phyloP scores from a whole-genome alignment of 257 asterid species.

The Nicotiana knightiana region DNA sequence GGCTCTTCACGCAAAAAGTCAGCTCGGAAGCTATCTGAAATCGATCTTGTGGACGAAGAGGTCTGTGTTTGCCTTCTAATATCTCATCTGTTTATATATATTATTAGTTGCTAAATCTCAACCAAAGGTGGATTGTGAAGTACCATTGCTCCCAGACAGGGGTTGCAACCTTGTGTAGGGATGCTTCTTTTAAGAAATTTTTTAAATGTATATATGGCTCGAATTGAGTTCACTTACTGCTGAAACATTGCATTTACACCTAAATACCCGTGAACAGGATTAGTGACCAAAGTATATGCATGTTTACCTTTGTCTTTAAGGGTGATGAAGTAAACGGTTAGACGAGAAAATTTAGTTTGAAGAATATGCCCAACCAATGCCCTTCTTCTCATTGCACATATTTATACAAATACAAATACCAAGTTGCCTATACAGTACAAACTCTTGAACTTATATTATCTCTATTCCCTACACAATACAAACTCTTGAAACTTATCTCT shows the following conservation, averaged over 20 bases:
- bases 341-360: no score
- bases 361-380: no score
- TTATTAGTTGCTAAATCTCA: not conserved
- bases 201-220: not conserved
- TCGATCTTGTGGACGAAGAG: slow-evolving; percentile 71
- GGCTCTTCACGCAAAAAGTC: slow-evolving; percentile 64
- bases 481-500: no score
- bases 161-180: not conserved
- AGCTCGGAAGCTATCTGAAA: slow-evolving; percentile 57
- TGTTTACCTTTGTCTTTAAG: not conserved
- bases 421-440: no score
- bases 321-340: not conserved
- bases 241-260: not conserved
- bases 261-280: no score
- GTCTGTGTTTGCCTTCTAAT: slow-evolving; percentile 18
- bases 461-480: no score
- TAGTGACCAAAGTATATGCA: no score
- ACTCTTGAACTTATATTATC: no score
- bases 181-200: no score
- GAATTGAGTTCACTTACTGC: not conserved
- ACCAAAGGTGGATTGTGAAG: not conserved
- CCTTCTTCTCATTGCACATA: no score
- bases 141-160: not conserved
- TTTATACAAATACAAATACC: no score
- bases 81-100: not conserved